Evolutionary conservation across 75 land plant genomes (phyloP).

Genomic region (Picea glauca): DNA sequence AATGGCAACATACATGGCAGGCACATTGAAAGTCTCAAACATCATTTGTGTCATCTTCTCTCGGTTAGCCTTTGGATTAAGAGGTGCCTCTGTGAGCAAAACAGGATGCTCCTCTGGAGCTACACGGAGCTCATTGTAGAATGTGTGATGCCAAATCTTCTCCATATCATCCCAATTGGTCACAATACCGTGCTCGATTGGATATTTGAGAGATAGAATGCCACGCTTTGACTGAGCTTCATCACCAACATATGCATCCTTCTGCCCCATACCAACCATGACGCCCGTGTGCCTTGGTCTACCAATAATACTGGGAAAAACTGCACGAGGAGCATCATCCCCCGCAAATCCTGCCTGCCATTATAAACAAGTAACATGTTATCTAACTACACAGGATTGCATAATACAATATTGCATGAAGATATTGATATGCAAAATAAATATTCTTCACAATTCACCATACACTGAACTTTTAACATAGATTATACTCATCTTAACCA

Average conservation of each 20-base stretch:
- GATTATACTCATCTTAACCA: too few species aligned
- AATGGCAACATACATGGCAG: constrained; percentile 37
- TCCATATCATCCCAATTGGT: constrained; percentile 45
- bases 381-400: too few species aligned
- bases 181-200: constrained; percentile 28
- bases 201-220: constrained; percentile 38
- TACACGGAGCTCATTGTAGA: constrained; percentile 34
- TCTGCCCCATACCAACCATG: constrained; percentile 33
- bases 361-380: too few species aligned
- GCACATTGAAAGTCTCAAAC: constrained; percentile 40
- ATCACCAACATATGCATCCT: constrained; percentile 21
- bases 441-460: too few species aligned
- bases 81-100: constrained; percentile 32
- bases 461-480: too few species aligned
- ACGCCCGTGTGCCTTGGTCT: constrained; percentile 27
- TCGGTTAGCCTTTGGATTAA: constrained; percentile 39
- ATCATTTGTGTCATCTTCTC: constrained; percentile 49
- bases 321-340: constrained; percentile 53
- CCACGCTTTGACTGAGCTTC: constrained; percentile 39
- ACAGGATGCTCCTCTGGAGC: constrained; percentile 39
- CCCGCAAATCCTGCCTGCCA: constrained; percentile 56
- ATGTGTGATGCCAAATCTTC: constrained; percentile 42
- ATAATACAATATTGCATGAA: too few species aligned
- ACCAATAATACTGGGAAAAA: constrained; percentile 33
- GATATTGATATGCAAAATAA: too few species aligned